Evolutionary conservation across 1,284 basidiomycete genomes (phyloP).

Genomic region (Schizophyllum commune): DNA sequence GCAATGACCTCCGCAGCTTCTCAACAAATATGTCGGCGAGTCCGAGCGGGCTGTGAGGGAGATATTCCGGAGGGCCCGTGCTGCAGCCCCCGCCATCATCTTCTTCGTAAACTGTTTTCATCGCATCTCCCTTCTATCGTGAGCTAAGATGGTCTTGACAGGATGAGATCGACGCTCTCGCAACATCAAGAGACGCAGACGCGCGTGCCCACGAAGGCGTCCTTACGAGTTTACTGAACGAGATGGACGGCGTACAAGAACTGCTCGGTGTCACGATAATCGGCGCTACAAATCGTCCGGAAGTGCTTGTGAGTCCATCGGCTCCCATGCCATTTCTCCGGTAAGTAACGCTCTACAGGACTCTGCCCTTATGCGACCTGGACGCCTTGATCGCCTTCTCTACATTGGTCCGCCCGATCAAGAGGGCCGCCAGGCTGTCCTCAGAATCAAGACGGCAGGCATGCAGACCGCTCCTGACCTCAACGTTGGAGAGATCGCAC

Average conservation of each 20-base stretch:
- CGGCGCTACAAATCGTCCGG: constrained; percentile 94
- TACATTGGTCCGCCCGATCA: constrained; percentile 92
- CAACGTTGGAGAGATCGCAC: constrained; percentile 65
- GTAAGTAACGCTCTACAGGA: constrained; percentile 49
- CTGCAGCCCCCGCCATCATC: constrained; percentile 89
- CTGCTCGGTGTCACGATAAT: constrained; percentile 89
- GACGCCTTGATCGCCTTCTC: constrained; percentile 89
- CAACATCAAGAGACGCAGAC: constrained; percentile 65
- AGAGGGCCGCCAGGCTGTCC: constrained; percentile 75
- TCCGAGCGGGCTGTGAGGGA: constrained; percentile 93
- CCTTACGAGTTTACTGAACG: constrained; percentile 89
- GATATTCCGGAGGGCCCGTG: constrained; percentile 91
- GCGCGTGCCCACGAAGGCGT: constrained; percentile 75
- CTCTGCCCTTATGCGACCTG: constrained; percentile 90
- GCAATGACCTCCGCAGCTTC: constrained; percentile 44
- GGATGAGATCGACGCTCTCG: constrained; percentile 98
- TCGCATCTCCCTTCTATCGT: constrained; percentile 1
- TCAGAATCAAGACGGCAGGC: constrained; percentile 65
- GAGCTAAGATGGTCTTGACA: constrained; percentile 24
- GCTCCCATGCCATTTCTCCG: neutral
- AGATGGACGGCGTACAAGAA: constrained; percentile 98
- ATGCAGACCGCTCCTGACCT: constrained; percentile 79
- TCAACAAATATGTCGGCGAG: constrained; percentile 98
- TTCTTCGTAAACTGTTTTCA: constrained; percentile 71
- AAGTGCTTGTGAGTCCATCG: constrained; percentile 65